Evolutionary conservation across 495 filamentous ascomycete genomes (phyloP).

Genomic region (Talaromyces stipitatus): DNA sequence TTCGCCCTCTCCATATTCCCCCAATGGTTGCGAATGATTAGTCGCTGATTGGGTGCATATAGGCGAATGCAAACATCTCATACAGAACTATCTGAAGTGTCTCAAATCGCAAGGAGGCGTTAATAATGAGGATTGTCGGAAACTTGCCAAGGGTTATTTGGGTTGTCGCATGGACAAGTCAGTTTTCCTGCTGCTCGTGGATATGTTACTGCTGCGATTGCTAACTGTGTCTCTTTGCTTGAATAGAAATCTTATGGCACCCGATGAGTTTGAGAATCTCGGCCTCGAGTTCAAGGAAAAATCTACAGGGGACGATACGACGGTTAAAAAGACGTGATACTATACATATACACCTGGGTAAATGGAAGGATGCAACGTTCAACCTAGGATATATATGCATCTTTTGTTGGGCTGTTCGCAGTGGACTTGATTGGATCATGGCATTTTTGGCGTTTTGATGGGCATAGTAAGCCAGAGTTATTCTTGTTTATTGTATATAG

Average conservation of each 20-base stretch:
- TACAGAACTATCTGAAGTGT: constrained; percentile 75
- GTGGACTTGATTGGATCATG: neutral
- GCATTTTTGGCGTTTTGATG: constrained; percentile 3
- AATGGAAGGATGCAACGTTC: neutral
- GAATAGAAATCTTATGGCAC: constrained; percentile 85
- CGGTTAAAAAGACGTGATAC: constrained; percentile 5
- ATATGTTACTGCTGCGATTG: neutral
- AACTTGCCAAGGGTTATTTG: constrained; percentile 80
- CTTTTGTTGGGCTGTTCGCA: neutral
- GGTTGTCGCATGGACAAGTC: constrained; percentile 92
- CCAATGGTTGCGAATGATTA: neutral
- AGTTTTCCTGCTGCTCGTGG: constrained; percentile 20
- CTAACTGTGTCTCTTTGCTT: neutral
- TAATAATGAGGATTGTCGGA: constrained; percentile 79
- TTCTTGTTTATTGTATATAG: neutral
- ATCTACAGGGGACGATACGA: neutral
- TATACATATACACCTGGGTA: too few relatives aligned
- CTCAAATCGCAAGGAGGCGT: constrained; percentile 72
- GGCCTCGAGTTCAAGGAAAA: constrained; percentile 61
- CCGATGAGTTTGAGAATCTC: constrained; percentile 86
- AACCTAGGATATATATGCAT: neutral
- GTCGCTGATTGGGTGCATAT: constrained; percentile 6
- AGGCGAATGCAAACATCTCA: constrained; percentile 92
- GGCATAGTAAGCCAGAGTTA: neutral
- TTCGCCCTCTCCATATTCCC: constrained; percentile 22